Evolutionary conservation across 1,284 basidiomycete species (phyloP), one percentile per base, ranked within the genome.

Genomic region (Wallemia ichthyophaga): DNA sequence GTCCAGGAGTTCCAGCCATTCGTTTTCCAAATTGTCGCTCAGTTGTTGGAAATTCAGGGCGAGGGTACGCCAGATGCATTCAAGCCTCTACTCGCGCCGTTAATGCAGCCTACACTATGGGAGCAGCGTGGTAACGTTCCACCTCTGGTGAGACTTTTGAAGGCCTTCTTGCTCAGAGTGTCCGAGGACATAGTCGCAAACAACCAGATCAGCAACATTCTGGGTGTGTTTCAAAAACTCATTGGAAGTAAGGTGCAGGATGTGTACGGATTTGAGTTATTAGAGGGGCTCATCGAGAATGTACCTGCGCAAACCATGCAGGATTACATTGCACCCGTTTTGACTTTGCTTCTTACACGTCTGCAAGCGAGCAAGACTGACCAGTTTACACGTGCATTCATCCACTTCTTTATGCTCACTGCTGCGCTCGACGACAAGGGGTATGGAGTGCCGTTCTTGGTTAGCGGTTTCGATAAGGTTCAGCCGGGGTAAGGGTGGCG

Each of bases 1-100:
- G 87, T 96, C 17, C 1, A 67, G 87, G 92, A 96, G 72, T 98
- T 95, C 68, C 83, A 94, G 59, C 92, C 92, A 1, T 99, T 92
- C 68, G 84, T 87, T 58, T 96, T 98, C 76, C 94, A 98, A 68
- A 80, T 98, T 64, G 78, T 96, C 27, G 84, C 89, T 0, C 92
- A 98, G 69, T 87, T 98, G 76, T 80, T 99, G 32, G 85, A 91
- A 64, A 73, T 87, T 9, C 89, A 92, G 65, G 71, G 72, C 0
- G 68, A 72, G 2, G 65, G 63, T 33, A 73, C 94, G 7, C 88
- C 92, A 0, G 71, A 74, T 0, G 78, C 82, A 60, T 98, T 96
- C 71, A 78, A 80, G 31, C 72, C 75, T 21, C 74, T 98, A 2
- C 74, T 96, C 1, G 81, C 81, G 0, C 81, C 89, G 64, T 75